These are phyloP conservation scores for Seiridium cupressi DNA, from an alignment of 2,329 filamentous ascomycete species.

Conservation along the genomic window DNA sequence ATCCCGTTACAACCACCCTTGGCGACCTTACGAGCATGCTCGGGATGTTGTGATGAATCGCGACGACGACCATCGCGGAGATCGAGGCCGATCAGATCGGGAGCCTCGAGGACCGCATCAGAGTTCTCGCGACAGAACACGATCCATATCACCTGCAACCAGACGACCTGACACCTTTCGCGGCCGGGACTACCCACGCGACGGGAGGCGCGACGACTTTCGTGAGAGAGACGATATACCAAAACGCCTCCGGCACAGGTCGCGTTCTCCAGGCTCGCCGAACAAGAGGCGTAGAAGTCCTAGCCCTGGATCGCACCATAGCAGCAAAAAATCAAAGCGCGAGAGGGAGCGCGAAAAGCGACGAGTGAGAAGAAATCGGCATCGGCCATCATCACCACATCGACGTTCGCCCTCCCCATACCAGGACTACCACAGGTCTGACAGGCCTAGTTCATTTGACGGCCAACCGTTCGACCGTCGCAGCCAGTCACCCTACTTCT, in stretches of 20 bases:
- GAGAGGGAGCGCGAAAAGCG: slow-evolving; percentile 24
- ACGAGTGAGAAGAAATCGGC: slow-evolving; percentile 17
- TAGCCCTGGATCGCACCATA: slow-evolving; percentile 34
- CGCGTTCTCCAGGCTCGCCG: slow-evolving; percentile 33
- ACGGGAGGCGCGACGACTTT: slow-evolving; percentile 21
- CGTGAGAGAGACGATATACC: slow-evolving; percentile 33
- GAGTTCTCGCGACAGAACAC: slow-evolving; percentile 18
- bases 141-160: slow-evolving; percentile 20
- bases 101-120: slow-evolving; percentile 19
- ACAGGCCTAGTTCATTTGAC: slow-evolving; percentile 20
- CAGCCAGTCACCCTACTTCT: slow-evolving; percentile 23
- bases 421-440: slow-evolving; percentile 19
- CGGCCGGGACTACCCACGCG: slow-evolving; percentile 19
- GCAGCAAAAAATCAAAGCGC: slow-evolving; percentile 40
- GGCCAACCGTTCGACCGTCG: slow-evolving; percentile 18
- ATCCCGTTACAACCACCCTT: slow-evolving; percentile 16
- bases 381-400: slow-evolving; percentile 18
- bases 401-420: slow-evolving; percentile 25
- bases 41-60: slow-evolving; percentile 41
- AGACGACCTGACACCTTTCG: slow-evolving; percentile 20
- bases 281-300: slow-evolving; percentile 41
- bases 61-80: slow-evolving; percentile 34
- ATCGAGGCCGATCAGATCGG: slow-evolving; percentile 31
- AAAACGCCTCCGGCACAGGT: slow-evolving; percentile 28
- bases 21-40: slow-evolving; percentile 13